Base-by-base conservation (phyloP, 23 red algal genomes). In the Agarophyton chilense region DNA sequence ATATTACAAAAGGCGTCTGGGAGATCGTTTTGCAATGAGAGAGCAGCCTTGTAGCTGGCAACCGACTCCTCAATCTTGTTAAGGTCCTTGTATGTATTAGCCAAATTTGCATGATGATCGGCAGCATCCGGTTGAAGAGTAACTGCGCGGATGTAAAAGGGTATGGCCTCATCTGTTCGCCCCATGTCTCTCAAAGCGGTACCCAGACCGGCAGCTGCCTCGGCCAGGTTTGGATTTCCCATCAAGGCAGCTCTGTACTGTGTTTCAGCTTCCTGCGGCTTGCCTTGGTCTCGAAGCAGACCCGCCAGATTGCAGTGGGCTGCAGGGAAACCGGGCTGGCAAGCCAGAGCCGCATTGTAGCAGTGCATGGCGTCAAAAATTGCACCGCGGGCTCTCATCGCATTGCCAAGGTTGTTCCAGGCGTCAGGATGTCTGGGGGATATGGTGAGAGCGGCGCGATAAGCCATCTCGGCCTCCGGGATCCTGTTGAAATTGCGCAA, bases 1-100 rank as follows among this genome's bases (percentile, higher is more conserved):
- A 92, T 83, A 53, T 92, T 83, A 52, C 89, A 92, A 73, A 92
- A 92, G 19, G 89, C 89, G 47, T 92, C 89, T 34, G 78, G 79
- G 1, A 84, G 42, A 34, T 77, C 78, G 2, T 77, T 77, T 32
- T 75, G 79, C 49, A 92, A 42, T 60, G 78, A 74, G 12, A 92
- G 79, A 42, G 89, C 89, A 18, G 79, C 64, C 55, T 84, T 49
- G 45, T 92, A 92, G 31, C 67, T 84, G 14, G 24, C 62, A 41
- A 92, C 80, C 9, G 79, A 84, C 44, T 92, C 89, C 25, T 84
- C 89, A 74, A 92, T 84, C 45, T 45, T 60, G 52, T 83, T 84
- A 9, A 83, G 52, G 52, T 92, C 89, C 65, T 92, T 92, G 78
- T 84, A 84, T 10, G 78, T 92, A 78, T 92, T 92, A 6, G 89